These are phyloP conservation scores for Cotoneaster glaucophyllus DNA, from an alignment of 306 rosid genomes.

Conservation along the genomic window DNA sequence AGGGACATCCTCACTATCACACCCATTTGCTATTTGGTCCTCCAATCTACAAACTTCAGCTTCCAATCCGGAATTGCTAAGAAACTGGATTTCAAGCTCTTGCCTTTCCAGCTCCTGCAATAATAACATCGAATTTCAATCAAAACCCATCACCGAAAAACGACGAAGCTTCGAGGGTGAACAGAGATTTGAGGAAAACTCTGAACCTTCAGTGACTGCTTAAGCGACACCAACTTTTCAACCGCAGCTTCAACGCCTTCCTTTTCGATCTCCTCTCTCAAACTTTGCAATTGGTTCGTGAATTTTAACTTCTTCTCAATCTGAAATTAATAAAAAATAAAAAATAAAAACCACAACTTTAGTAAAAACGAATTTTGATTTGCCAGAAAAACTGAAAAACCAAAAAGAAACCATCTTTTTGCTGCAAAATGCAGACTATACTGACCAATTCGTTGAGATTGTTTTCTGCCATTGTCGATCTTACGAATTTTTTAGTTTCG, in stretches of 20 bases:
- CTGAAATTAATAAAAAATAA: constrained; percentile 10
- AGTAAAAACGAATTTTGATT: background rate
- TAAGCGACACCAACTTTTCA: constrained; percentile 40
- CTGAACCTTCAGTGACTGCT: constrained; percentile 52
- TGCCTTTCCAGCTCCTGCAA: constrained; percentile 61
- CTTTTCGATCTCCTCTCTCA: constrained; percentile 39
- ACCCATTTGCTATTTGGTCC: constrained; percentile 38
- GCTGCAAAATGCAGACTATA: background rate
- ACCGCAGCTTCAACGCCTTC: constrained; percentile 42
- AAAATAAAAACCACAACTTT: background rate
- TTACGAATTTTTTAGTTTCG: background rate
- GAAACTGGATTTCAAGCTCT: constrained; percentile 39
- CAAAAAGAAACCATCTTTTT: background rate
- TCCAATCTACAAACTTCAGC: constrained; percentile 49
- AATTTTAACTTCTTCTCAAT: constrained; percentile 33
- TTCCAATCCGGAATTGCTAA: constrained; percentile 36
- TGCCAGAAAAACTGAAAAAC: background rate
- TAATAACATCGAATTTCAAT: background rate
- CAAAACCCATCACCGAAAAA: constrained; percentile 6
- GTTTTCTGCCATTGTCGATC: constrained; percentile 20
- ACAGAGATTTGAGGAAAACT: background rate
- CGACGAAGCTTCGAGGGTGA: background rate
- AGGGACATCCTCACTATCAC: constrained; percentile 27
- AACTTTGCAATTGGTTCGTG: constrained; percentile 35
- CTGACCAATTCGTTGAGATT: constrained; percentile 48